Base-by-base conservation (phyloP, 192 early-diverging fungal genomes). In the Spizellomyces punctatus region DNA sequence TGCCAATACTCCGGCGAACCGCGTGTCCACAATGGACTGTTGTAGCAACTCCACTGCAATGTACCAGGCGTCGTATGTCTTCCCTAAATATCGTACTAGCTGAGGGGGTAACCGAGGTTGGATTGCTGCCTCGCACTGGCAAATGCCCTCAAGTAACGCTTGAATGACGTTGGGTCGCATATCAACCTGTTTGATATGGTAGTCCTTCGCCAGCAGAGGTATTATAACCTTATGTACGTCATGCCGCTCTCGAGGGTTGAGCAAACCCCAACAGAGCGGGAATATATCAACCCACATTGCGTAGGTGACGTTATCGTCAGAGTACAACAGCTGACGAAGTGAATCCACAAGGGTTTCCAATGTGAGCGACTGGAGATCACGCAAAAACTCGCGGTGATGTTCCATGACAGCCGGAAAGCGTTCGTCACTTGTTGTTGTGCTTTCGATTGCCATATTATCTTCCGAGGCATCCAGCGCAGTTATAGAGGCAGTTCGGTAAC, bases 111-210 rank as follows among this genome's bases (percentile, higher is more conserved):
- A 80, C 10, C 63, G 61, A 16, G 71, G 71, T 45, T 88, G 87
- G 22, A 95, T 89, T 6, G 82, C 43, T 3, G 94, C 90, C 0
- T 81, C 58, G 61, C 92, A 95, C 14, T 81, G 83, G 58, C 89
- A 89, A 66, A 96, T 89, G 55, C 92, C 95, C 1, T 97, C 92
- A 17, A 99, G 74, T 5, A 99, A 76, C 4, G 93, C 91, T 72
- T 96, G 95, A 21, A 99, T 90, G 5, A 98, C 94, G 78, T 99
- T 99, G n/a, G 96, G 95, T 6, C 94, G 86, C 44, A 84, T 63
- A 16, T 89, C 83, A 8, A 82, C 79, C 77, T 99, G 96, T 65
- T 85, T 85, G 59, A 78, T 78, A 72, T 99, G 96, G 66, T 94
- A 98, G 22, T 96, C 95, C 69, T 93, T 92, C 2, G 94, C 91